Evolutionary conservation across 2,329 filamentous ascomycete genomes (phyloP).

Genomic region (Trichoderma sp.): DNA sequence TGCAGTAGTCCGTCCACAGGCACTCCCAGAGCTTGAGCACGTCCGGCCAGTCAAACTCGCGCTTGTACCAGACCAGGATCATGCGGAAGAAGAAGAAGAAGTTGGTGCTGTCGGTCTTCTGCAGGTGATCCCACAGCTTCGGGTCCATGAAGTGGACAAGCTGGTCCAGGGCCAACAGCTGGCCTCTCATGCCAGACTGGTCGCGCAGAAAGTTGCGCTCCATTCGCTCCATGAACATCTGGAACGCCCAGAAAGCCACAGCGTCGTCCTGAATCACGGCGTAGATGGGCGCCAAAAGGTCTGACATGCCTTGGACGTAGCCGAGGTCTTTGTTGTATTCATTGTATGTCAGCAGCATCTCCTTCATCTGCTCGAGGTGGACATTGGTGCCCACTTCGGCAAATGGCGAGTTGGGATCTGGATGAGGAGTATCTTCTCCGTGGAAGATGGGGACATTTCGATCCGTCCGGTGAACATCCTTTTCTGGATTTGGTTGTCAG

Average conservation of each 20-base stretch:
- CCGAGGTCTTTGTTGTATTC: conserved; percentile 95
- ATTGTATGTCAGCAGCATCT: conserved; percentile 98
- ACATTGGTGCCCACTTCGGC: conserved; percentile 92
- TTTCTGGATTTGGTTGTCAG: conserved; percentile 64
- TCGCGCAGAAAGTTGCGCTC: conserved; percentile 95
- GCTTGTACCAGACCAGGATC: conserved; percentile 98
- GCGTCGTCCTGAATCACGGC: conserved; percentile 97
- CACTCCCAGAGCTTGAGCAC: conserved; percentile 87
- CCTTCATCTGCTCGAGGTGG: conserved; percentile 97
- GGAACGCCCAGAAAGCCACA: conserved; percentile 94
- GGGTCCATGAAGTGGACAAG: conserved; percentile 97
- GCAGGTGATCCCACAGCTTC: conserved; percentile 85
- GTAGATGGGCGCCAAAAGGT: conserved; percentile 92
- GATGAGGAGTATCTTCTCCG: conserved; percentile 94
- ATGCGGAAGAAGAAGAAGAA: conserved; percentile 99
- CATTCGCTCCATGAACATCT: conserved; percentile 96
- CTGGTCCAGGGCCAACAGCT: conserved; percentile 88
- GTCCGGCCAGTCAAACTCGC: conserved; percentile 90
- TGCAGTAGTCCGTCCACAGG: conserved; percentile 90
- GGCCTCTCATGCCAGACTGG: conserved; percentile 92
- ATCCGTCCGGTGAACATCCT: conserved; percentile 97
- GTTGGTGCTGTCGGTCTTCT: conserved; percentile 91
- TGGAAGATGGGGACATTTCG: conserved; percentile 93
- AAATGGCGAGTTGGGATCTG: conserved; percentile 93
- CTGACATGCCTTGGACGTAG: conserved; percentile 98